phyloP scores from a whole-genome alignment of 129 eudicot species.

The Sambucus nigra region DNA sequence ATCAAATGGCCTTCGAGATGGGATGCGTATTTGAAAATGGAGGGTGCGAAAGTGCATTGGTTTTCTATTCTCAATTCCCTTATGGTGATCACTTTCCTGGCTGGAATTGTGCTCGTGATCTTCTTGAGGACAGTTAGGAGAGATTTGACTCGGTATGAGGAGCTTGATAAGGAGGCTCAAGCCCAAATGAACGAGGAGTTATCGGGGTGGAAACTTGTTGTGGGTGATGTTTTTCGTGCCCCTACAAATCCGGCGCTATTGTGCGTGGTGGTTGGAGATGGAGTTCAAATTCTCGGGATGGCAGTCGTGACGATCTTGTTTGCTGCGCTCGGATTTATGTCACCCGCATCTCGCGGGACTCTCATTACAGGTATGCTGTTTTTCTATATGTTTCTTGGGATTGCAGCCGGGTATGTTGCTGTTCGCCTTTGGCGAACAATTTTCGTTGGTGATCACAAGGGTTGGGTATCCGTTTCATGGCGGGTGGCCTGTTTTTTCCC shows the following conservation, averaged over 20 bases:
- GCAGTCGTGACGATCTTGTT: slow-evolving; percentile 27
- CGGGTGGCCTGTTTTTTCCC: slow-evolving; percentile 28
- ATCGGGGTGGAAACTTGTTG: slow-evolving; percentile 38
- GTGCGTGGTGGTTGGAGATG: slow-evolving; percentile 29
- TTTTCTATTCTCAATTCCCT: slow-evolving; percentile 33
- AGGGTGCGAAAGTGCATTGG: slow-evolving; percentile 40
- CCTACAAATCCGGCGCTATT: slow-evolving; percentile 21
- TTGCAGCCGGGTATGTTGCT: slow-evolving; percentile 29
- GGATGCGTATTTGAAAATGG: slow-evolving; percentile 38
- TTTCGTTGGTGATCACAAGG: slow-evolving; percentile 10
- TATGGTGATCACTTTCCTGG: slow-evolving; percentile 31
- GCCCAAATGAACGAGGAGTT: slow-evolving; percentile 35
- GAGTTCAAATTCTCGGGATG: slow-evolving; percentile 31
- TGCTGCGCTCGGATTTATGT: slow-evolving; percentile 37
- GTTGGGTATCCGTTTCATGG: slow-evolving; percentile 27
- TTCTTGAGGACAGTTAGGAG: slow-evolving; percentile 31
- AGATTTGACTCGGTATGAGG: slow-evolving; percentile 31
- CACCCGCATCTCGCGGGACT: slow-evolving; percentile 35
- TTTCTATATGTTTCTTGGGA: slow-evolving; percentile 25
- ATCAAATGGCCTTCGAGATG: slow-evolving; percentile 35
- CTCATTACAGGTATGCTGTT: slow-evolving; percentile 29
- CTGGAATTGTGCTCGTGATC: slow-evolving; percentile 27
- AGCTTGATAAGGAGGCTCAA: slow-evolving; percentile 32
- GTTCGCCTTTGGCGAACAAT: slow-evolving; percentile 23
- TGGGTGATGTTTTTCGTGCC: slow-evolving; percentile 29